Base-by-base conservation (phyloP, 345 rosid species). In the Salix brachista region DNA sequence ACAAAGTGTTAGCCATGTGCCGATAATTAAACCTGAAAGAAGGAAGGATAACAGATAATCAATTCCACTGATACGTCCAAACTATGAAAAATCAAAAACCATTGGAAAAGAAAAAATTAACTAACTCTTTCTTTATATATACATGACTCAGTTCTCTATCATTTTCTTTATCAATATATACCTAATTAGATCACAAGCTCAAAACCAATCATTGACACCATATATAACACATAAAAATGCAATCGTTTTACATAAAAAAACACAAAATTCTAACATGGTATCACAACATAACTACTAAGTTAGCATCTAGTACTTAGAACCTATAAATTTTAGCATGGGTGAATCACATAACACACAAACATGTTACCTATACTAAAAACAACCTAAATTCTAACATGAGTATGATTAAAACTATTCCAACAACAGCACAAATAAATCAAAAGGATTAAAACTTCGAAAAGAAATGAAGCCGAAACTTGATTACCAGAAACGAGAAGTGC, bases 401-500 rank as follows among this genome's bases (percentile, higher is more conserved):
- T 28, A 34, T 67, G 71, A 11, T 64, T 69, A 4, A 69, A 50
- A 32, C 19, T 50, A 50, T 50, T 50, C 19, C 54, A 50, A 50
- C 19, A 48, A 48, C 54, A 50, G 0, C 54, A 50, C 21, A 50
- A 50, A 48, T 13, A 60, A 46, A 79, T 62, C 19, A 30, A 73
- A 34, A 73, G 39, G 8, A 23, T 30, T 21, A 44, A 56, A 41
- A 41, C 44, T 41, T 41, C 12, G 44, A 41, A 71, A 74, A 66
- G 46, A 18, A 36, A 78, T 18, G 60, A 67, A 25, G 30, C 26
- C 10, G 60, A 34, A 19, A 32, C 23, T 23, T 50, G 19, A 30
- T 82, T 52, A 96, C 99, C 99, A 96, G 90, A 92, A 93, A 67
- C 97, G 97, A 85, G 98, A 96, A 52, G 98, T 94, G 90, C 99